Evolutionary conservation across 2,329 filamentous ascomycete genomes (phyloP).

Genomic region (Pseudocercospora eumusae): DNA sequence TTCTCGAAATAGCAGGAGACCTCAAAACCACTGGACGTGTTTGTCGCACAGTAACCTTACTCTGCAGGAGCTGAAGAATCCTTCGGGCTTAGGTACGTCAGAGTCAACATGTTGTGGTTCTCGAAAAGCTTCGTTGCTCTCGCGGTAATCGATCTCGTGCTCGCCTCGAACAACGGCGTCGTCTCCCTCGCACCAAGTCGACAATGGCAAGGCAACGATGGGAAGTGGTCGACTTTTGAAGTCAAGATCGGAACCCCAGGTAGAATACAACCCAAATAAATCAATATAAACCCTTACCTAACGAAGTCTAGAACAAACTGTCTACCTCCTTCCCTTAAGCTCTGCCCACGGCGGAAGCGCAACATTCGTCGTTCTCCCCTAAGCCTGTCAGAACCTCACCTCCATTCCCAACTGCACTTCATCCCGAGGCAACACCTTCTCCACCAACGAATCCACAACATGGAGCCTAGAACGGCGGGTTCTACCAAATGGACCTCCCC

Average conservation of each 20-base stretch:
- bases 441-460: constrained; percentile 8
- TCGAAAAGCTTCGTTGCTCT: neutral
- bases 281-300: neutral
- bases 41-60: neutral
- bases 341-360: constrained; percentile 27
- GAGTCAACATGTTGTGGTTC: neutral
- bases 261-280: neutral
- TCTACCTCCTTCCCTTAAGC: constrained; percentile 31
- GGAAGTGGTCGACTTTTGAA: constrained; percentile 32
- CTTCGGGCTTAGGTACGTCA: neutral
- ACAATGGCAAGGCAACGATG: constrained; percentile 21
- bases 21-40: neutral
- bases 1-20: neutral
- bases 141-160: neutral
- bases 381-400: constrained; percentile 33
- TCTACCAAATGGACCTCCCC: constrained; percentile 27
- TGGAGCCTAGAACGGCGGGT: constrained; percentile 20
- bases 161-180: neutral
- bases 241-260: constrained; percentile 31
- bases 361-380: constrained; percentile 28
- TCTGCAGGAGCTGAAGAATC: constrained; percentile 1
- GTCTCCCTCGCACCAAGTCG: neutral
- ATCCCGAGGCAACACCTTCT: constrained; percentile 1
- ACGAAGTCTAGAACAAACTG: constrained; percentile 6
- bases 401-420: constrained; percentile 18